phyloP scores from a whole-genome alignment of 2,329 filamentous ascomycete species.

The Ilyonectria mors-panacis region DNA sequence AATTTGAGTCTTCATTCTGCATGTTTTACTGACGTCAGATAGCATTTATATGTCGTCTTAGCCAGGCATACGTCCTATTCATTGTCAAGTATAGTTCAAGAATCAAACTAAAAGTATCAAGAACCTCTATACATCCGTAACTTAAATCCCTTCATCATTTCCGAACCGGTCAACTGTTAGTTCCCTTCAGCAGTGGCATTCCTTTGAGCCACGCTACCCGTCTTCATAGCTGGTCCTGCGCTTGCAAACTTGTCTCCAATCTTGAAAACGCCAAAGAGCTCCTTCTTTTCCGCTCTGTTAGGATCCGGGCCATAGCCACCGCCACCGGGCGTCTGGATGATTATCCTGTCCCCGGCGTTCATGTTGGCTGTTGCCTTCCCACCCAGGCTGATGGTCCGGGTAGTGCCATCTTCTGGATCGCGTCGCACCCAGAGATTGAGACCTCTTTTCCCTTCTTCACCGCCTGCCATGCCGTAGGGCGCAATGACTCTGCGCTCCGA shows the following conservation, averaged over 20 bases:
- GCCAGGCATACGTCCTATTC: no score
- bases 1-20: no score
- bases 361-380: conserved; percentile 5
- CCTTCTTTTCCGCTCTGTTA: background rate
- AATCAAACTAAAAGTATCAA: no score
- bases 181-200: conserved; percentile 3
- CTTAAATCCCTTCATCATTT: no score
- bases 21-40: no score
- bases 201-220: conserved; percentile 17
- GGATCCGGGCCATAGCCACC: conserved; percentile 13
- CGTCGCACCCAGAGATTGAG: conserved; percentile 12
- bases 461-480: conserved; percentile 17
- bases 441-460: conserved; percentile 14
- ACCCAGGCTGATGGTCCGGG: conserved; percentile 5
- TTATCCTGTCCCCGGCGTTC: conserved; percentile 8
- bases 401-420: conserved; percentile 48
- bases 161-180: background rate
- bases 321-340: conserved; percentile 50
- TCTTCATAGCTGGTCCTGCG: background rate
- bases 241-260: conserved; percentile 15
- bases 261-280: conserved; percentile 18
- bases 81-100: no score
- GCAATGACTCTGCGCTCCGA: conserved; percentile 17
- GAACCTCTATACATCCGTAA: no score
- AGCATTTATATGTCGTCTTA: no score